phyloP scores from a whole-genome alignment of 148 eudicot species.

The Limonium bicolor region DNA sequence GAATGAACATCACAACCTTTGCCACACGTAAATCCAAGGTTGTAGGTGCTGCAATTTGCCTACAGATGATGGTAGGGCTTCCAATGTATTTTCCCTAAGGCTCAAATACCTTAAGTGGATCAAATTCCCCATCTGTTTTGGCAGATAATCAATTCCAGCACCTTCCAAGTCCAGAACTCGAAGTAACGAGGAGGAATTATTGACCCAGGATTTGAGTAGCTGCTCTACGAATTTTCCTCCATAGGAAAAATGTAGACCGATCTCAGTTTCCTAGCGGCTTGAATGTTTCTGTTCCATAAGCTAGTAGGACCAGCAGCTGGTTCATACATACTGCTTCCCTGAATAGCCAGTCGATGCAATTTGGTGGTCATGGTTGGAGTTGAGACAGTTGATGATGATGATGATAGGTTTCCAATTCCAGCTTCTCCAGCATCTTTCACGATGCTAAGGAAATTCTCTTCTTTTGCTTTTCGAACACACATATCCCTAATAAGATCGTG shows the following conservation, averaged over 20 bases:
- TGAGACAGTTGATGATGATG: background rate
- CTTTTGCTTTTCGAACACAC: constrained; percentile 12
- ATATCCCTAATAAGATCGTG: constrained; percentile 27
- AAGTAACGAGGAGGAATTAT: background rate
- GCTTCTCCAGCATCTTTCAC: background rate
- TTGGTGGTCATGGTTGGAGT: background rate
- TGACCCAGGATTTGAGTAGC: background rate
- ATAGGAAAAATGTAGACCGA: no score
- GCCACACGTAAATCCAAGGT: background rate
- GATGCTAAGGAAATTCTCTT: constrained; percentile 5
- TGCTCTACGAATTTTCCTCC: no score
- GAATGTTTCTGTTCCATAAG: no score
- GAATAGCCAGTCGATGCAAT: no score
- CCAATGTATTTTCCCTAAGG: background rate
- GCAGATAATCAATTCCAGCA: background rate
- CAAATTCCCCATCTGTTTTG: background rate
- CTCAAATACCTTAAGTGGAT: constrained; percentile 1
- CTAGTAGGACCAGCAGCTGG: no score
- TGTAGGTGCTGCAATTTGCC: background rate
- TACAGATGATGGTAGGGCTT: background rate
- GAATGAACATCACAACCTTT: background rate
- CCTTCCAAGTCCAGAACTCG: background rate
- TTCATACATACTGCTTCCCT: no score
- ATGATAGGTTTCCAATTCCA: background rate
- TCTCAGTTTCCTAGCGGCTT: no score